Base-by-base conservation (phyloP, 2,329 filamentous ascomycete species). In the Aureobasidium sp. region DNA sequence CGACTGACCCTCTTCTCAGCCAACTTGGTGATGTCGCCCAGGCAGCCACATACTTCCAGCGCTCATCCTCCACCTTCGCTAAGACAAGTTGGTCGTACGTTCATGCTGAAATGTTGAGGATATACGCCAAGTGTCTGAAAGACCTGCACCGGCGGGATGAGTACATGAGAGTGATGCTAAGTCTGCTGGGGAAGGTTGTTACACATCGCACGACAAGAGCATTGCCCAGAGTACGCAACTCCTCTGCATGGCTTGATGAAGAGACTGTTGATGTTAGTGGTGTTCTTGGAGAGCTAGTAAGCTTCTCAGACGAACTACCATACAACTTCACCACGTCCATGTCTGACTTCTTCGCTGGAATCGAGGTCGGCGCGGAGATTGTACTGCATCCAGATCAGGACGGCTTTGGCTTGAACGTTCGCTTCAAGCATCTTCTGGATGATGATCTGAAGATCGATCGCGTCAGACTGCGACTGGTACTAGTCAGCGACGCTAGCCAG, bases 71-170 rank as follows among this genome's bases (percentile, higher is more conserved):
- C 0, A 89, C 90, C 65, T 96, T 94, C 68, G 88, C 87, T 0
- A 85, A 87, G 62, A 86, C 83, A 62, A 84, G 87, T 49, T 97
- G 94, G 92, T 85, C 83, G 59, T 78, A 87, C 0, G 79, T 96
- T 14, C 91, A 97, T 70, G 79, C 91, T 3, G 88, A 88, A 0
- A 89, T 96, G 82, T 81, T 97, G 6, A 84, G 90, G 66, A 88
- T 97, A 81, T 94, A 97, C 71, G 84, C 89, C 0, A 83, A 84
- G 53, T 97, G 92, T 72, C 80, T 99, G 31, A 87, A 89, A 66
- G 83, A 90, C 67, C 81, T 96, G 31, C 81, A 88, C 53, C 84
- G 86, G 15, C 85, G 86, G 64, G 88, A 93, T 58, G 90, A 96
- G 65, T 95, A 91, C 69, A 85, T 92, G 17, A 84, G 84, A 27